Evolutionary conservation across 1,284 basidiomycete species (phyloP), one percentile per base, ranked within the genome.

Genomic region (Sanghuangporus sanghuang): DNA sequence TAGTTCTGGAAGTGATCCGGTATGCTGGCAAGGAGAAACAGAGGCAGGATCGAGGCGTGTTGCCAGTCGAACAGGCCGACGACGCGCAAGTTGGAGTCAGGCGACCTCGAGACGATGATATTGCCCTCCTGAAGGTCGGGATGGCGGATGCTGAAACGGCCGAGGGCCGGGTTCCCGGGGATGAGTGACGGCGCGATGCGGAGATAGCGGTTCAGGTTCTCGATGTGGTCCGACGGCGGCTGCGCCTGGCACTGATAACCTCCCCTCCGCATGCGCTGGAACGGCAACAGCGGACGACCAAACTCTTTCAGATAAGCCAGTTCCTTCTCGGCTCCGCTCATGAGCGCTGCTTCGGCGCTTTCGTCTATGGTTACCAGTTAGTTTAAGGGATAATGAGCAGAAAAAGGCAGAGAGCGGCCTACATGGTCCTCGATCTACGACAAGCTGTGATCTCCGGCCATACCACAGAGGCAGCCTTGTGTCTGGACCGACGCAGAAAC

Each of bases 341-440:
- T 72, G 67, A 85, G 80, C 12, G 72, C 76, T 73, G 75, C 77
- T 69, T 83, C 77, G 46, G 75, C 74, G 62, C 59, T 79, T 76
- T 76, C 63, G 69, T 84, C 81, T 84, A 73, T 73, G 72, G 68
- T 69, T 66, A 61, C 71, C 67, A 57, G 57, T 75, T 73, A 69
- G 73, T 77, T 73, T 50, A 61, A 71, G 66, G 50, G 52, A 66
- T 69, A 54, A 36, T 21, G 32, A 48, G 67, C 68, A 59, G 69
- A 67, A 74, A 71, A 70, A 75, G 67, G 70, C 50, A 73, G 71
- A 72, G 66, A 77, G 70, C 18, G 72, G 67, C 78, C 21, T 78
- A 83, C 82, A 82, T 66, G 81, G 81, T 77, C 81, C 78, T 61
- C 80, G 67, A 61, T 78, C 64, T 56, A 82, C 73, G 66, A 81